phyloP scores from a whole-genome alignment of 306 rosid genomes.

The Glycine latifolia region DNA sequence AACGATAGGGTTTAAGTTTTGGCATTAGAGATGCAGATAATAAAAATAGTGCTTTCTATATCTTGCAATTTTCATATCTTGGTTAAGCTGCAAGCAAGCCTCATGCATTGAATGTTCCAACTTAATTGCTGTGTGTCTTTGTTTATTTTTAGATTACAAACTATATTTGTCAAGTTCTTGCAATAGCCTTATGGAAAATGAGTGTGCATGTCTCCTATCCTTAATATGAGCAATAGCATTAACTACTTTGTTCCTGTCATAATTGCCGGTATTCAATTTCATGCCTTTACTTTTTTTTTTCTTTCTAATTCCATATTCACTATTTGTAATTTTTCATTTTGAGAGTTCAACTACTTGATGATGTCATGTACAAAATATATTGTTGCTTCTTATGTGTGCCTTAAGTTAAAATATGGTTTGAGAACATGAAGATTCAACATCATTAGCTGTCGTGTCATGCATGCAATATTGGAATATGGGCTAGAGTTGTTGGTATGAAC shows the following conservation, averaged over 20 bases:
- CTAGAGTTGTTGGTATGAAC: not conserved
- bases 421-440: not conserved
- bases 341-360: not conserved
- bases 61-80: not conserved
- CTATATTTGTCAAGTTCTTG: slow-evolving; percentile 6
- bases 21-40: not conserved
- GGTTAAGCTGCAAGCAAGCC: slow-evolving; percentile 9
- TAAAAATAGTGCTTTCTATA: not conserved
- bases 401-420: not conserved
- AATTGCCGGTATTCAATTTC: not conserved
- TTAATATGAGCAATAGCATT: not conserved
- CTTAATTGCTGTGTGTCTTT: not conserved
- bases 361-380: not conserved
- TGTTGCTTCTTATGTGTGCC: not conserved
- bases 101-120: not conserved
- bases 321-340: not conserved
- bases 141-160: not conserved
- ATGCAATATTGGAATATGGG: not conserved
- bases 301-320: too few relatives aligned
- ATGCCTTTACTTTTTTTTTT: not conserved
- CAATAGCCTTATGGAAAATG: not conserved
- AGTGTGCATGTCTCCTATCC: not conserved
- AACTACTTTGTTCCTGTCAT: not conserved
- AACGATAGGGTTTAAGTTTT: not conserved
- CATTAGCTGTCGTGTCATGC: not conserved